Evolutionary conservation across 2,329 filamentous ascomycete genomes (phyloP).

Genomic region (Pseudopyrenochaeta lycopersici): DNA sequence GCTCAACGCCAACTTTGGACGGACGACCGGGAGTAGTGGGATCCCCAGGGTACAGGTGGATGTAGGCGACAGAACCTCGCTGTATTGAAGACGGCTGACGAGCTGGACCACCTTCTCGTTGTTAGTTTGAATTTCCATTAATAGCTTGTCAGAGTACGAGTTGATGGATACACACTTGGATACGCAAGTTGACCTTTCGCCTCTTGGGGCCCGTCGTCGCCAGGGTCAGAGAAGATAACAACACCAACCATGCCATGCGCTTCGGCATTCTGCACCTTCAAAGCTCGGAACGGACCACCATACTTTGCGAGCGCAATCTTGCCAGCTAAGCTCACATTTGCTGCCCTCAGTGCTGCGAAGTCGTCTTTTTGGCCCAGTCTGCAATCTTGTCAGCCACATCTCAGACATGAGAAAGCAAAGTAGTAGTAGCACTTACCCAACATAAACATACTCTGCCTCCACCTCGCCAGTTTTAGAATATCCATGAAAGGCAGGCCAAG

Average conservation of each 20-base stretch:
- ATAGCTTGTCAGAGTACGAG: not conserved
- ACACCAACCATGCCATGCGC: slow-evolving; percentile 54
- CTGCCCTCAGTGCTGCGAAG: slow-evolving; percentile 51
- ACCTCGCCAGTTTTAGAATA: slow-evolving; percentile 57
- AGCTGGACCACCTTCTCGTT: slow-evolving; percentile 24
- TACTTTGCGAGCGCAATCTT: slow-evolving; percentile 59
- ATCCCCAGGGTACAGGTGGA: slow-evolving; percentile 63
- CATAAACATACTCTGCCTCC: slow-evolving; percentile 57
- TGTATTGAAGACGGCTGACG: slow-evolving; percentile 55
- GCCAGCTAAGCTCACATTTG: slow-evolving; percentile 54
- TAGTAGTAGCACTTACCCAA: slow-evolving; percentile 35
- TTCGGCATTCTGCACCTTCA: slow-evolving; percentile 59
- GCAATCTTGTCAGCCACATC: not conserved
- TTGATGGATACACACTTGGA: slow-evolving; percentile 30
- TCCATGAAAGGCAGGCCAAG: slow-evolving; percentile 58
- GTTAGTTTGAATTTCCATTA: slow-evolving; percentile 12
- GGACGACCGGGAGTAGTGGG: slow-evolving; percentile 69
- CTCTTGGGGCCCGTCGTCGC: slow-evolving; percentile 50
- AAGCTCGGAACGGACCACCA: slow-evolving; percentile 54
- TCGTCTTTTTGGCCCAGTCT: slow-evolving; percentile 51
- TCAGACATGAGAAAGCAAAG: not conserved
- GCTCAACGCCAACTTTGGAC: slow-evolving; percentile 82
- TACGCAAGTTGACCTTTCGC: slow-evolving; percentile 46
- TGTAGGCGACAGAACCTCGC: slow-evolving; percentile 63
- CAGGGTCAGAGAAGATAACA: slow-evolving; percentile 56